Evolutionary conservation across 2,329 filamentous ascomycete species (phyloP), one percentile per base, ranked within the genome.

Genomic region (Fusarium continuum): DNA sequence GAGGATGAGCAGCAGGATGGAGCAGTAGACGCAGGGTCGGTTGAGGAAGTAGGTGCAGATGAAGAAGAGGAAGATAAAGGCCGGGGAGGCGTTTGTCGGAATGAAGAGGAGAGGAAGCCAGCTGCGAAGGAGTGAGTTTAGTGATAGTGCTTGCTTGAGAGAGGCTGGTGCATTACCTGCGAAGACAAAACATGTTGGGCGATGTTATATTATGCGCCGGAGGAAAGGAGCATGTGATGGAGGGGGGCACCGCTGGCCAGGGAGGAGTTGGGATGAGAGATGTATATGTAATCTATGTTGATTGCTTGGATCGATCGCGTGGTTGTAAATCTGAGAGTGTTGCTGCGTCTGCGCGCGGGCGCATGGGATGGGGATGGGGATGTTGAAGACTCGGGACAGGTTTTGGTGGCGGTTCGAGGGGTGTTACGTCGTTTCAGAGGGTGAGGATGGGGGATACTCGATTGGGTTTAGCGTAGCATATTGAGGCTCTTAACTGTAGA

Each of bases 1-100:
- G 69, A 99, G 92, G 70, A 98, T 93, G 66, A 97, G 85, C 43
- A 99, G 91, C 49, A 99, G 90, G 61, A 97, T 88, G 60, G 93
- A 97, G 85, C 95, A 99, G 84, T 99, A 99, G 70, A 97, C 90
- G 81, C 95, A 99, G 49, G 95, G 95, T 51, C 94, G 89, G 80
- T 97, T 96, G 71, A 99, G 88, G 79, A 96, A 91, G 83, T 97
- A 98, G 66, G 93, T 97, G 77, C 93, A 92, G 66, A 92, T 84
- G 80, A 99, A 90, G 83, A 95, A 92, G 78, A 92, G 86, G 79
- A 94, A 87, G 75, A 95, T 91, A 80, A 94, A 93, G 72, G 91
- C 85, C 22, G 91, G 91, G 55, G 91, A 93, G 69, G 91, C 90
- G 76, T 93, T 93, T 57, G 91, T 92, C 47, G 91, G 91, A 70